Base-by-base conservation (phyloP, 2,329 filamentous ascomycete species). In the Ophiostoma ulmi region DNA sequence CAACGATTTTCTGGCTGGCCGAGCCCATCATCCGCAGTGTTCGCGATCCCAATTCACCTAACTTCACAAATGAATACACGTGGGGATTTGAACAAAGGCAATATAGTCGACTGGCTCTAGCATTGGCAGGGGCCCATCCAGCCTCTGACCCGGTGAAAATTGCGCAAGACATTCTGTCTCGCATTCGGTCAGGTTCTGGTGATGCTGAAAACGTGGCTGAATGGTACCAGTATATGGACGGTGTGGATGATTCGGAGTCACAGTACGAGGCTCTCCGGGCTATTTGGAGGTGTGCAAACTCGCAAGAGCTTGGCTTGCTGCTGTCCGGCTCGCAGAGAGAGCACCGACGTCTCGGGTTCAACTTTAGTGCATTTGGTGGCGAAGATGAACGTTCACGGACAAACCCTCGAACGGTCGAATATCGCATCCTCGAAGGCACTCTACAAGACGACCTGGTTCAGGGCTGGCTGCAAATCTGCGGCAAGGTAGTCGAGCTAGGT, bases 321-420 rank as follows among this genome's bases (percentile, higher is more conserved):
- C 75, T 82, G 14, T 80, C 80, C 1, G 80, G 80, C 0, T 71
- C 75, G 0, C 75, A 75, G 41, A 75, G 74, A 44, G 76, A 76
- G 69, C 77, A 79, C 73, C 77, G 79, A 0, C 77, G 80, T 5
- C 77, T 81, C 3, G 80, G 80, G 1, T 80, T 81, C 76, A 81
- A 81, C 74, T 81, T 81, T 66, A 79, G 79, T 71, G 77, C 79
- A 0, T 80, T 81, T 64, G 79, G 77, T 1, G 73, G 75, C 38
- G 79, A 80, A 66, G 78, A 80, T 70, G 78, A 79, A 61, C 75
- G 78, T 1, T 77, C 79, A 0, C 69, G 74, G 6, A 75, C 72
- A 14, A 79, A 77, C 36, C 80, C 80, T 0, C 76, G 77, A 48
- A 81, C 80, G 0, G 72, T 82, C 66, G 80, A 81, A 73, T 79